Evolutionary conservation across 352 stramenopile species (phyloP).

Genomic region (Phytophthora sp.): DNA sequence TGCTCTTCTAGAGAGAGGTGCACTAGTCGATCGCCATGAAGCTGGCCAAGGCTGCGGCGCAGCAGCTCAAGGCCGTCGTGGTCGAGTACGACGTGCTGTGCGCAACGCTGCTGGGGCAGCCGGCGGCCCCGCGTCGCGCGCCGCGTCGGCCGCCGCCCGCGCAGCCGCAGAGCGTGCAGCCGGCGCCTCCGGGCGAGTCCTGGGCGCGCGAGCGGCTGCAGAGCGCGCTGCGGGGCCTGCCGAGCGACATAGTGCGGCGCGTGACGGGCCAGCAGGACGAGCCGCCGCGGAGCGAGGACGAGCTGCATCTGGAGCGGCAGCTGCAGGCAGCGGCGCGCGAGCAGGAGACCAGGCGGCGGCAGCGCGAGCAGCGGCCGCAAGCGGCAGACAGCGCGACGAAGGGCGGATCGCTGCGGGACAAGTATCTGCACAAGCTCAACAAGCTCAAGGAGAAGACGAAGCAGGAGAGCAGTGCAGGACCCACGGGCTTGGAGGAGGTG

Average conservation of each 20-base stretch:
- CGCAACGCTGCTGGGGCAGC: constrained; percentile 65
- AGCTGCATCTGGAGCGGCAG: constrained; percentile 63
- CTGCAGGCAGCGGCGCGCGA: constrained; percentile 46
- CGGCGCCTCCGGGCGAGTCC: constrained; percentile 49
- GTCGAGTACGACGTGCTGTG: constrained; percentile 84
- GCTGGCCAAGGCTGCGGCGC: constrained; percentile 66
- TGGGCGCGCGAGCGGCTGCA: constrained; percentile 67
- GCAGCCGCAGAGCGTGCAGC: constrained; percentile 21
- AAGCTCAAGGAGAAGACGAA: constrained; percentile 66
- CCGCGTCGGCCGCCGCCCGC: constrained; percentile 16
- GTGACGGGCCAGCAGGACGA: constrained; percentile 23
- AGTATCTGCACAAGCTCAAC: constrained; percentile 82
- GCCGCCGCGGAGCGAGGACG: constrained; percentile 40
- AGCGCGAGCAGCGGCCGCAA: constrained; percentile 30
- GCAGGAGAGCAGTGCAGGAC: constrained; percentile 8
- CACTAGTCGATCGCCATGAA: constrained; percentile 43
- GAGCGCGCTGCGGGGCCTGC: constrained; percentile 65
- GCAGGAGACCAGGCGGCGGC: constrained; percentile 25
- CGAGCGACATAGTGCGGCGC: constrained; percentile 50
- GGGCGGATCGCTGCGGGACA: constrained; percentile 49
- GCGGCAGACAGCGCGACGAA: constrained; percentile 19
- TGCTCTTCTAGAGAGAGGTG: constrained; percentile 23
- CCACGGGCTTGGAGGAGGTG: constrained; percentile 33
- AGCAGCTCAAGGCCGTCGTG: constrained; percentile 78
- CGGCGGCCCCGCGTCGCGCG: constrained; percentile 32